phyloP scores from a whole-genome alignment of 176 grass and related monocot species.

The Zea luxurians region DNA sequence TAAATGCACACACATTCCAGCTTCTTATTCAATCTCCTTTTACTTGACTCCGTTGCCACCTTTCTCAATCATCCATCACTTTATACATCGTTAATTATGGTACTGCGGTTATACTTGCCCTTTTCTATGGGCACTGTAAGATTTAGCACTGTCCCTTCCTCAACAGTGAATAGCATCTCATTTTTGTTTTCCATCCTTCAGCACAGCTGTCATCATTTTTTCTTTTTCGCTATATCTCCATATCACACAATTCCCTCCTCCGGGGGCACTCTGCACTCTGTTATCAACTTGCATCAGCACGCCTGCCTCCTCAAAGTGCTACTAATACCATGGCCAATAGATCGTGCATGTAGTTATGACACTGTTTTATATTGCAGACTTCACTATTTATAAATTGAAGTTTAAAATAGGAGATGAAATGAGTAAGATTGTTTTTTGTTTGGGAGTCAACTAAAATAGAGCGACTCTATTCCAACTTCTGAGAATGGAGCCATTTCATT shows the following conservation, averaged over 20 bases:
- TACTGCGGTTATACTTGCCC: neutral
- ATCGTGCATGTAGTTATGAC: no score
- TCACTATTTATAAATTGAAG: no score
- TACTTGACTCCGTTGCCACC: neutral
- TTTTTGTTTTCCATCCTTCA: constrained; percentile 8
- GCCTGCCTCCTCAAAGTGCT: no score
- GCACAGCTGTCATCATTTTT: neutral
- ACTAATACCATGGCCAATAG: no score
- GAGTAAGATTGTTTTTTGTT: no score
- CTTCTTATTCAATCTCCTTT: neutral
- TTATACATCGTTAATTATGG: neutral
- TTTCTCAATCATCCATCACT: neutral
- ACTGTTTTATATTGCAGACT: no score
- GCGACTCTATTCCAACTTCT: no score
- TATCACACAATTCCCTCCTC: neutral
- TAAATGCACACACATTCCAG: neutral
- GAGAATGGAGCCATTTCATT: no score
- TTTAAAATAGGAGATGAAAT: no score
- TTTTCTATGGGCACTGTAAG: neutral
- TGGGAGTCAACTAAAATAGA: no score
- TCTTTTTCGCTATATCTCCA: neutral
- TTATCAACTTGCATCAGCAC: neutral
- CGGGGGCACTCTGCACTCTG: neutral
- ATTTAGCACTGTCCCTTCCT: neutral
- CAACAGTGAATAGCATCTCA: constrained; percentile 6